Evolutionary conservation across 208 protist species (phyloP).

Genomic region (Wallacemonas sp.): DNA sequence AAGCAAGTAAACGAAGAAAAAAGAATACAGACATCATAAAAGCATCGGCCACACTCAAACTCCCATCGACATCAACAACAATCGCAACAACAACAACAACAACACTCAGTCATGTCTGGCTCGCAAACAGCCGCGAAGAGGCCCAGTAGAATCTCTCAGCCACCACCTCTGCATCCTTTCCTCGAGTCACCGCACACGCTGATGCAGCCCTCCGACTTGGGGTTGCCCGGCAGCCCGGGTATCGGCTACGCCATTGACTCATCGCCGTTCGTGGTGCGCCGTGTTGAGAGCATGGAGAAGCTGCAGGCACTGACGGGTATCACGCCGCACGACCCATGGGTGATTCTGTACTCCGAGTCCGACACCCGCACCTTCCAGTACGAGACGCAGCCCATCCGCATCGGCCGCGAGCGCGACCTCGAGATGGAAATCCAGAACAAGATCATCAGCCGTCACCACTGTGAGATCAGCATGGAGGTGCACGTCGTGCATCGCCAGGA

Average conservation of each 20-base stretch:
- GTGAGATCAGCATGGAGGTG: slow-evolving; percentile 46
- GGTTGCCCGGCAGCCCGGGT: neutral
- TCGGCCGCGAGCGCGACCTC: slow-evolving; percentile 44
- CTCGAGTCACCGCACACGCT: neutral
- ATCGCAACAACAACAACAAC: too few species aligned
- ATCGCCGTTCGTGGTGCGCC: neutral
- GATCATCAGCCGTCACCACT: slow-evolving; percentile 57
- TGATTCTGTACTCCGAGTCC: slow-evolving; percentile 11
- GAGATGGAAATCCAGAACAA: slow-evolving; percentile 42
- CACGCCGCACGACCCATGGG: neutral
- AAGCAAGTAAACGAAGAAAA: too few species aligned
- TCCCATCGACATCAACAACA: too few species aligned
- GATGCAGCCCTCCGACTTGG: too few species aligned
- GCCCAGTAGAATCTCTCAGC: too few species aligned
- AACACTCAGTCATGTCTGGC: too few species aligned
- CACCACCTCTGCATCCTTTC: slow-evolving; percentile 5
- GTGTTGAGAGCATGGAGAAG: neutral
- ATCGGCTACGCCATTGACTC: slow-evolving; percentile 1
- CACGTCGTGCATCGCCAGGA: slow-evolving; percentile 22
- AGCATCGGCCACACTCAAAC: too few species aligned
- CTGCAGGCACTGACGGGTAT: slow-evolving; percentile 8
- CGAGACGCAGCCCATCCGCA: slow-evolving; percentile 30
- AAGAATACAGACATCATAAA: too few species aligned
- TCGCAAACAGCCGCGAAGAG: too few species aligned
- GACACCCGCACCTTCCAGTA: slow-evolving; percentile 35